Percentiles rank a stretch among this genome's conserved stretches.
Evolutionary conservation across 805 yeast genomes (phyloP).

Genomic region (Candida coleopterorum): DNA sequence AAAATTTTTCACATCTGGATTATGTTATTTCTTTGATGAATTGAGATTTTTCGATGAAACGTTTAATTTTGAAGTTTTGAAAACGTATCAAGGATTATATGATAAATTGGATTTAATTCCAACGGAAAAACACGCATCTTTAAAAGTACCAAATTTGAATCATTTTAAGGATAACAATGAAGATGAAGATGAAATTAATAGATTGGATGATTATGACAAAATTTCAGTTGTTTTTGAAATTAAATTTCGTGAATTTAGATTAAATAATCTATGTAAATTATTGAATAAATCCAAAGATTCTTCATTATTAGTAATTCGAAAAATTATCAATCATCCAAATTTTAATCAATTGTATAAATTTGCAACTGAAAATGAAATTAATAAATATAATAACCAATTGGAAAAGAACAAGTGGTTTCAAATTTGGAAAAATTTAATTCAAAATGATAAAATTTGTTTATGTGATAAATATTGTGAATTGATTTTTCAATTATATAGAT

Average conservation of each 20-base stretch:
- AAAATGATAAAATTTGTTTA: conserved; percentile 1
- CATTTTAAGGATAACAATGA: not conserved
- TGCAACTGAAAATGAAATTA: not conserved
- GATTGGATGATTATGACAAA: conserved; percentile 1
- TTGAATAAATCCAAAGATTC: not conserved
- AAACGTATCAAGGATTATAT: conserved; percentile 1
- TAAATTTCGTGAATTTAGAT: conserved; percentile 2
- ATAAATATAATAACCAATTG: not conserved
- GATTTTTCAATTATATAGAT: conserved; percentile 2
- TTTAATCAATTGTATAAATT: conserved; percentile 1
- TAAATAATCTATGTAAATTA: conserved; percentile 1
- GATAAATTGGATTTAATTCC: conserved; percentile 2
- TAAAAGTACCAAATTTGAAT: conserved; percentile 5
- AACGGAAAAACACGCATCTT: conserved; percentile 1
- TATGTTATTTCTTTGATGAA: conserved; percentile 4
- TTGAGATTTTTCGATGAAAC: conserved; percentile 2
- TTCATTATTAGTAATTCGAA: conserved; percentile 1
- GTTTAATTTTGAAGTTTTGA: conserved; percentile 4
- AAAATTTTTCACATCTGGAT: conserved; percentile 1
- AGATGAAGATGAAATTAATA: not conserved
- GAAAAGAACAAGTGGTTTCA: conserved; percentile 2
- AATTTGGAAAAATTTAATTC: conserved; percentile 3
- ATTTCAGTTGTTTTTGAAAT: not conserved
- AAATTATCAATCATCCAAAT: conserved; percentile 2
- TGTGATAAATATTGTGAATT: conserved; percentile 3